phyloP scores from a whole-genome alignment of 208 protist genomes.

The Spironucleus salmonicida region DNA sequence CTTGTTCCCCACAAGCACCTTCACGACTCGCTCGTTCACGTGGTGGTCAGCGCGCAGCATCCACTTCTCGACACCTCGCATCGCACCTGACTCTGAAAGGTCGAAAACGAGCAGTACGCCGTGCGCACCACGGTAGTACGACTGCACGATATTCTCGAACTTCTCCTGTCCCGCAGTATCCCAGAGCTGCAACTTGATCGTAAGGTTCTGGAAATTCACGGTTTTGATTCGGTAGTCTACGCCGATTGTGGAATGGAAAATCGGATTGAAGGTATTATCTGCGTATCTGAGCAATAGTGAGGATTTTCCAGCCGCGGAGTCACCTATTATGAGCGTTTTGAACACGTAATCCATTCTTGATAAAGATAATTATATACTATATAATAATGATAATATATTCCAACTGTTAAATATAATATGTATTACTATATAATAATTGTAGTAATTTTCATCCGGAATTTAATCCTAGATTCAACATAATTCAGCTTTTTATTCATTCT shows the following conservation, averaged over 20 bases:
- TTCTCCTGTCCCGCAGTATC: constrained; percentile 45
- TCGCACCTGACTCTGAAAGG: constrained; percentile 33
- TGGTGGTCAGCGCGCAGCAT: constrained; percentile 34
- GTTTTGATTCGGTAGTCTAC: constrained; percentile 51
- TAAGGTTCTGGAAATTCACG: constrained; percentile 38
- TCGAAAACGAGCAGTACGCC: constrained; percentile 46
- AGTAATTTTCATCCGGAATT: no score
- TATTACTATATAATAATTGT: no score
- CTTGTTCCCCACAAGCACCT: constrained; percentile 44
- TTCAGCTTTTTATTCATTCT: no score
- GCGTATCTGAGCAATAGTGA: constrained; percentile 50
- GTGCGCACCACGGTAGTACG: constrained; percentile 44
- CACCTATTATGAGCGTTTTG: constrained; percentile 48
- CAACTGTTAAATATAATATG: no score
- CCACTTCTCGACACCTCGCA: constrained; percentile 37
- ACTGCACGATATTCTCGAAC: constrained; percentile 33
- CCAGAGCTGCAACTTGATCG: constrained; percentile 51
- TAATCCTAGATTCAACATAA: no score
- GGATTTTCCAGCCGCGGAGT: constrained; percentile 49
- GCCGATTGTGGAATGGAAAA: constrained; percentile 51
- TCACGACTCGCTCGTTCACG: constrained; percentile 31
- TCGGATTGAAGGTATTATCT: constrained; percentile 43
- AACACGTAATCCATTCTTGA: constrained; percentile 41
- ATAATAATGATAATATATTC: no score
- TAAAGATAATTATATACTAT: no score